Evolutionary conservation across 2,329 filamentous ascomycete species (phyloP).

Genomic region (Cladorrhinum sp.): DNA sequence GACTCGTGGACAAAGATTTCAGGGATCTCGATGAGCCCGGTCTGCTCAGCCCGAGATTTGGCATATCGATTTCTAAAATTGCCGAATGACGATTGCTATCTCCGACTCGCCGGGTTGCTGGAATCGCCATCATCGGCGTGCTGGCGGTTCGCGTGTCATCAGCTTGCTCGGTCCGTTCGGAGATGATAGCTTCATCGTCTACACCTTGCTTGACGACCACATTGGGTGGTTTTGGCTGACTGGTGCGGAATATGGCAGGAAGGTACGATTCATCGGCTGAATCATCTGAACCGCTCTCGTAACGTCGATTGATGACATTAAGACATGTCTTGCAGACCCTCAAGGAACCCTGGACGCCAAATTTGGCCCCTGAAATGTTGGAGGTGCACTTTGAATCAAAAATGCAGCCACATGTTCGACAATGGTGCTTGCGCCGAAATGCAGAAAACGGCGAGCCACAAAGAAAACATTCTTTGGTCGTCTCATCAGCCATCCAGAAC

Average conservation of each 20-base stretch:
- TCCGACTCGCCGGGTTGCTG: slow-evolving; percentile 61
- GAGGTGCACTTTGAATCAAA: slow-evolving; percentile 96
- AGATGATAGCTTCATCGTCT: slow-evolving; percentile 41
- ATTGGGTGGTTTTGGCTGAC: slow-evolving; percentile 42
- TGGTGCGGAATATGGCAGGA: slow-evolving; percentile 59
- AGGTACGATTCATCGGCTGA: slow-evolving; percentile 74
- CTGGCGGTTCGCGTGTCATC: slow-evolving; percentile 54
- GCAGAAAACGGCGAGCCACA: slow-evolving; percentile 89
- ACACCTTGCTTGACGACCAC: slow-evolving; percentile 36
- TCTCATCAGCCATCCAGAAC: slow-evolving; percentile 99
- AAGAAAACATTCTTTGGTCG: slow-evolving; percentile 93
- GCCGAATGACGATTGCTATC: slow-evolving; percentile 85
- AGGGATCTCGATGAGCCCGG: slow-evolving; percentile 92
- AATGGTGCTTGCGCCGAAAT: slow-evolving; percentile 95
- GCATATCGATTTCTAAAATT: slow-evolving; percentile 83
- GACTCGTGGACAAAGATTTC: slow-evolving; percentile 64
- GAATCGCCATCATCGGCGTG: slow-evolving; percentile 71
- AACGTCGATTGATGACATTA: slow-evolving; percentile 82
- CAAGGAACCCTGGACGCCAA: slow-evolving; percentile 80
- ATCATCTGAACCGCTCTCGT: slow-evolving; percentile 84
- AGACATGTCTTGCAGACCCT: slow-evolving; percentile 93
- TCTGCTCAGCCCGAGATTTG: slow-evolving; percentile 76
- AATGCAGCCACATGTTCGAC: slow-evolving; percentile 93
- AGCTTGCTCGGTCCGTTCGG: slow-evolving; percentile 41
- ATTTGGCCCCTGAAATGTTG: slow-evolving; percentile 81